Evolutionary conservation across 495 filamentous ascomycete genomes (phyloP).

Genomic region (Aspergillus saccharolyticus): DNA sequence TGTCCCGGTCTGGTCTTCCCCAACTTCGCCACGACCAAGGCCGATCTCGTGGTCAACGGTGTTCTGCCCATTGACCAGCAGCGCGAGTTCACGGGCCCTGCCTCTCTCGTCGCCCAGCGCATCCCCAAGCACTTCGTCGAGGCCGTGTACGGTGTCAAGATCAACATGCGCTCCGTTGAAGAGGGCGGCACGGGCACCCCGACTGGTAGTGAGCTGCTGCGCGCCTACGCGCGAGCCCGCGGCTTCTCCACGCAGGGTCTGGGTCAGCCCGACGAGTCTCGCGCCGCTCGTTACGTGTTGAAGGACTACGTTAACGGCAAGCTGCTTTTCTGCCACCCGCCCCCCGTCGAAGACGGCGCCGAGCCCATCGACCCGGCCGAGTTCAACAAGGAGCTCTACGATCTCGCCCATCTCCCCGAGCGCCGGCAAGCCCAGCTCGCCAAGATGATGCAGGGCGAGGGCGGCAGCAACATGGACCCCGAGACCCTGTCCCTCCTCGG

Average conservation of each 20-base stretch:
- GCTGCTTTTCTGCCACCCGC: slow-evolving; percentile 85
- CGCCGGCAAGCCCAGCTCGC: slow-evolving; percentile 56
- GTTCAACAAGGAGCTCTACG: slow-evolving; percentile 90
- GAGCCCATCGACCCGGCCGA: slow-evolving; percentile 58
- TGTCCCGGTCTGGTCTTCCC: slow-evolving; percentile 98
- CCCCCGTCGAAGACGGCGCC: slow-evolving; percentile 52
- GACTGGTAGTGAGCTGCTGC: slow-evolving; percentile 80
- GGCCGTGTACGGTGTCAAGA: slow-evolving; percentile 87
- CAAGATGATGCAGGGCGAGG: slow-evolving; percentile 34
- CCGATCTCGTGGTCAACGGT: slow-evolving; percentile 92
- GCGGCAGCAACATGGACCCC: slow-evolving; percentile 38
- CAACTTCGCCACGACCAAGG: slow-evolving; percentile 95
- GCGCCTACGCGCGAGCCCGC: slow-evolving; percentile 79
- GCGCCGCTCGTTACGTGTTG: slow-evolving; percentile 83
- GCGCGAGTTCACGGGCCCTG: slow-evolving; percentile 88
- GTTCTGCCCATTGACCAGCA: slow-evolving; percentile 96
- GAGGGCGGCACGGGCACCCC: slow-evolving; percentile 91
- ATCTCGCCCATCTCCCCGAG: slow-evolving; percentile 67
- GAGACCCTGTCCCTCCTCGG: slow-evolving; percentile 19
- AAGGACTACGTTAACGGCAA: slow-evolving; percentile 99
- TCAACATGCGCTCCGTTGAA: slow-evolving; percentile 73
- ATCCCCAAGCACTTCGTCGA: slow-evolving; percentile 91
- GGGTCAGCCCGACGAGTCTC: slow-evolving; percentile 87
- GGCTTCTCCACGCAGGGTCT: slow-evolving; percentile 85
- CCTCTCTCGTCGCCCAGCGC: slow-evolving; percentile 76